Evolutionary conservation across 1,139 yeast species (phyloP).

Genomic region (Diutina scorzettiae): DNA sequence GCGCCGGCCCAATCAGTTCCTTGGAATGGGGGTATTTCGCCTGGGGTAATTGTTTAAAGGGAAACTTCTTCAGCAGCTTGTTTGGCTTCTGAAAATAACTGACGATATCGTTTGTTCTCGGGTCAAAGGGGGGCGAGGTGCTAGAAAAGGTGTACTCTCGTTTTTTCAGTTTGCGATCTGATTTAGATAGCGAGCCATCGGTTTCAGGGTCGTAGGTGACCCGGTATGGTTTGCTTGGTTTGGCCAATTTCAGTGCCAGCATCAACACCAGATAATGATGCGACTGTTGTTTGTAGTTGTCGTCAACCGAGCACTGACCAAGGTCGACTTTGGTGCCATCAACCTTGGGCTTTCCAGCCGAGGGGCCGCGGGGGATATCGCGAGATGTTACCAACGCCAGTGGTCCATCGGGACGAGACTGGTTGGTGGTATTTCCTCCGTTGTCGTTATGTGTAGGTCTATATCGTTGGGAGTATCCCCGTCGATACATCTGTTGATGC

Average conservation of each 20-base stretch:
- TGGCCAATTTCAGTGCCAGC: constrained; percentile 11
- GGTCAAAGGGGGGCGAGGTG: constrained; percentile 17
- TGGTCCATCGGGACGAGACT: too few species aligned
- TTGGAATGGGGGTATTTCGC: constrained; percentile 52
- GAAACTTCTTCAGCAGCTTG: constrained; percentile 30
- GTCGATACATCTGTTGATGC: too few species aligned
- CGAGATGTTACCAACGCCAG: too few species aligned
- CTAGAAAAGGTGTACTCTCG: constrained; percentile 26
- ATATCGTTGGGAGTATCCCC: too few species aligned
- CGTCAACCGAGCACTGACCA: constrained; percentile 12
- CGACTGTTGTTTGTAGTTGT: constrained; percentile 18
- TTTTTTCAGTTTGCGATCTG: constrained; percentile 24
- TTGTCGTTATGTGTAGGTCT: too few species aligned
- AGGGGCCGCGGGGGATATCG: too few species aligned
- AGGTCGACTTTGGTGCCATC: not conserved
- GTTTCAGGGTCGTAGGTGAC: constrained; percentile 51
- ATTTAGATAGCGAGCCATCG: constrained; percentile 15
- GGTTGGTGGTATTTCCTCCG: too few species aligned
- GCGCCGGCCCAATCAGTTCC: constrained; percentile 67
- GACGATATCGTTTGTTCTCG: constrained; percentile 20
- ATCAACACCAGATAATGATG: constrained; percentile 18
- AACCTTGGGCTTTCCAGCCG: too few species aligned
- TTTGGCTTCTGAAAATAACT: constrained; percentile 30
- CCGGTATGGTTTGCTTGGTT: constrained; percentile 22
- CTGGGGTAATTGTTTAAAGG: constrained; percentile 36